A percentile compares a stretch with the other conserved stretches of the same genome.
These are phyloP conservation scores for Teratosphaeria destructans DNA, from an alignment of 2,329 filamentous ascomycete genomes.

Conservation along the genomic window DNA sequence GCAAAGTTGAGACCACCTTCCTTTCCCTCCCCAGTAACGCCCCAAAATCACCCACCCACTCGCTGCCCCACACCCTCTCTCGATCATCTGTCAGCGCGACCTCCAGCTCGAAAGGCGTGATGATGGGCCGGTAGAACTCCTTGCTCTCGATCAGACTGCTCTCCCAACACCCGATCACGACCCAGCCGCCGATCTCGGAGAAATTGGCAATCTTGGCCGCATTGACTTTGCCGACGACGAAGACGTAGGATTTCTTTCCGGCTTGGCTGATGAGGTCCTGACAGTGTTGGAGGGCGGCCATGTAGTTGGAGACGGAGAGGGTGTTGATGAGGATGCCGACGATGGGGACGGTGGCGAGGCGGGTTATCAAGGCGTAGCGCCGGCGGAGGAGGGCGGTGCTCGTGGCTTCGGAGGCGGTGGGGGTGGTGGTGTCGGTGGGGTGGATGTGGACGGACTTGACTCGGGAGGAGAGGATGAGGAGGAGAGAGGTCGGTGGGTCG, in stretches of 20 bases:
- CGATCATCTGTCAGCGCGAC: constrained; percentile 66
- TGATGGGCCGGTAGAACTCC: constrained; percentile 76
- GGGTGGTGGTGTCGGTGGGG: constrained; percentile 38
- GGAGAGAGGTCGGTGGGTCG: constrained; percentile 66
- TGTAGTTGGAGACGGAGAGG: constrained; percentile 81
- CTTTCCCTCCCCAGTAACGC: constrained; percentile 43
- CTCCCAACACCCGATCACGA: constrained; percentile 97
- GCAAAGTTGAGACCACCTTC: not conserved
- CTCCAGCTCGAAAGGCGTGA: constrained; percentile 89
- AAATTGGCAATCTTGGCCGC: constrained; percentile 95
- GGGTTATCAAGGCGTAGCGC: constrained; percentile 77
- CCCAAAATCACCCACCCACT: constrained; percentile 83
- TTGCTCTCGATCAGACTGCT: constrained; percentile 83
- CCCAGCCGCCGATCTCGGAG: constrained; percentile 88
- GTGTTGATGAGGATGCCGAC: constrained; percentile 96
- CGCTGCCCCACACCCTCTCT: constrained; percentile 71
- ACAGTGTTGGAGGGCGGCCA: constrained; percentile 66
- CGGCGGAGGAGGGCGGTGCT: constrained; percentile 59
- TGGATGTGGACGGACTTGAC: constrained; percentile 71
- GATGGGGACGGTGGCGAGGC: constrained; percentile 67
- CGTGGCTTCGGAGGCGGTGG: constrained; percentile 34
- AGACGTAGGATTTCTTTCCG: constrained; percentile 90
- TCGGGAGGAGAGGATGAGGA: constrained; percentile 77
- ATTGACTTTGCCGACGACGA: constrained; percentile 94
- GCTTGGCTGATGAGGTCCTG: constrained; percentile 62